Evolutionary conservation across 805 yeast species (phyloP), one percentile per base, ranked within the genome.

Genomic region (Schwanniomyces sp.): DNA sequence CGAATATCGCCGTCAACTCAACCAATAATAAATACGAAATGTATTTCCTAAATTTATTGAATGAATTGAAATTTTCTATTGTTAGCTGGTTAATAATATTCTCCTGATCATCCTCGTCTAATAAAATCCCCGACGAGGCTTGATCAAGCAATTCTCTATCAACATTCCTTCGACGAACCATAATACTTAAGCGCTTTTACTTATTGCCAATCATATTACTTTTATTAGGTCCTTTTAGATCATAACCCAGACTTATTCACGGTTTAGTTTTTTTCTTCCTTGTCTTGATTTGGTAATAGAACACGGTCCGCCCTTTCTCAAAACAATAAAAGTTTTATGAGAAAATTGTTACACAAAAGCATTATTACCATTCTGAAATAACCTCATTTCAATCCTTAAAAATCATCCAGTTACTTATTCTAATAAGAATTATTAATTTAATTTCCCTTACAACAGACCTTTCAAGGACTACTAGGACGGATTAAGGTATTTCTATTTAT

Each of bases 131-230:
- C 10, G 51, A 41, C 11, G 47, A 26, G 8, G 48, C 17, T 43
- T 50, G 52, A 16, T 49, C 50, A 24, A 54, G 45, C 7, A 56
- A 42, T 25, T 48, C 41, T 43, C 47, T 51, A 40, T 56, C 57
- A 7, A 56, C 28, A 34, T 49, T 53, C 21, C 58, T 43, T 40
- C 51, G 39, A 43, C 56, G 46, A 16, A 51, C 48, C 47, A 47
- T 49, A 17, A 25, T 40, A 27, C 40, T 32, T 32, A 32, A 32
- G 36, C 21, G 36, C 32, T 16, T 10, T 29, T 12, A 11, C 36
- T 32, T 32, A 32, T 18, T 14, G 21, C 12, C 8, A 32, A 14
- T 14, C 17, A 11, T 9, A 32, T 32, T 32, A 32, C 36, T 32
- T 32, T 3, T 32, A 32, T 32, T 16, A 32, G 18, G 9, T 5